A percentile compares a stretch with the other conserved stretches of the same genome.
Conservation (phyloP, 2,329 filamentous ascomycete species). For the Gaeumannomyces tritici region DNA sequence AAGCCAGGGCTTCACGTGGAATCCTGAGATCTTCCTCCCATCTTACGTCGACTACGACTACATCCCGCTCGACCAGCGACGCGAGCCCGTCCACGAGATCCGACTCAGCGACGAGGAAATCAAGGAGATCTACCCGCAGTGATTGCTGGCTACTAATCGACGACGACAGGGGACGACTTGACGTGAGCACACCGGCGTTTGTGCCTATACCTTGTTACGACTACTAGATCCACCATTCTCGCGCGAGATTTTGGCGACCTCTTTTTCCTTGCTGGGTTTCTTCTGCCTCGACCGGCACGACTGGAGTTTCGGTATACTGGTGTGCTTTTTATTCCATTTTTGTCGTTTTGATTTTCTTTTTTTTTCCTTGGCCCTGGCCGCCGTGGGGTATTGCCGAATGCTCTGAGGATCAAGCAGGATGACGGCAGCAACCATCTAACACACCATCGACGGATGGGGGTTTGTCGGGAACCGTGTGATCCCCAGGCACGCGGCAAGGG, state of each 20-base stretch:
- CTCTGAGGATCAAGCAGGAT: neutral
- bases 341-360: neutral
- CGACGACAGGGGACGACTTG: neutral
- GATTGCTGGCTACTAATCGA: neutral
- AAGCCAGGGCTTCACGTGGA: conserved; percentile 76
- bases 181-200: neutral
- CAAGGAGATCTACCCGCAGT: conserved; percentile 57
- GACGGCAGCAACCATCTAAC: neutral
- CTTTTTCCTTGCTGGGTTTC: neutral
- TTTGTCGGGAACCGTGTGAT: no score
- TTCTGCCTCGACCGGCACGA: neutral
- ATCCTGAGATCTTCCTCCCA: conserved; percentile 75
- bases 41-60: conserved; percentile 70
- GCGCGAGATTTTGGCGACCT: neutral
- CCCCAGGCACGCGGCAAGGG: neutral
- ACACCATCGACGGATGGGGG: no score
- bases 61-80: conserved; percentile 63
- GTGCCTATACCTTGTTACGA: neutral
- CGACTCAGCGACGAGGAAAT: conserved; percentile 68
- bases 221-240: neutral
- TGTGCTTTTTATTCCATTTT: neutral
- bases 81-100: conserved; percentile 72
- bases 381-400: neutral
- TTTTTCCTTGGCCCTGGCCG: neutral
- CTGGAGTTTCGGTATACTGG: neutral